These are phyloP conservation scores for Candida boidinii DNA, from an alignment of 805 yeast genomes.

Conservation along the genomic window DNA sequence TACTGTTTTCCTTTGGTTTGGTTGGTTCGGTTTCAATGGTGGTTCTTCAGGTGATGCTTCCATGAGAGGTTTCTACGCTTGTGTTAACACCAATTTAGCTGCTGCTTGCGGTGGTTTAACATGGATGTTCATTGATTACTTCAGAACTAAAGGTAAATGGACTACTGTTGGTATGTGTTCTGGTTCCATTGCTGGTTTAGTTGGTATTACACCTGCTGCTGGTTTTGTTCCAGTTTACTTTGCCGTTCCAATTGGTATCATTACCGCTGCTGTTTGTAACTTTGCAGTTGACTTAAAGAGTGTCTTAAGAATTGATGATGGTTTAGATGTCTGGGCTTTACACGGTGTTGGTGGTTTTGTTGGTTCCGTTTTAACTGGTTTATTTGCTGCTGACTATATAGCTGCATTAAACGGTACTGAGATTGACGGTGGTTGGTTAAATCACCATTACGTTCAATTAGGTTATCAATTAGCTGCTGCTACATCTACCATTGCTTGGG, in stretches of 20 bases:
- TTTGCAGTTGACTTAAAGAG: conserved; percentile 76
- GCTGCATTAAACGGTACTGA: conserved; percentile 62
- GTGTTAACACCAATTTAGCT: conserved; percentile 87
- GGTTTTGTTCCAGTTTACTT: conserved; percentile 93
- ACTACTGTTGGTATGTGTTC: conserved; percentile 91
- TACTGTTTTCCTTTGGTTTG: conserved; percentile 93
- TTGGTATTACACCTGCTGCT: conserved; percentile 95
- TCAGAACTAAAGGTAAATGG: conserved; percentile 83
- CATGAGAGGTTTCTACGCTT: conserved; percentile 91
- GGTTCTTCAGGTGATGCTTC: conserved; percentile 94
- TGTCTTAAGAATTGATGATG: conserved; percentile 75
- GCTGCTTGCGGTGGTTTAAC: conserved; percentile 90
- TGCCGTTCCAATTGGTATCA: conserved; percentile 73
- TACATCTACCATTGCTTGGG: conserved; percentile 63
- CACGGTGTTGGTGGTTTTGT: conserved; percentile 91
- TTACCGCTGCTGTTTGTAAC: conserved; percentile 74
- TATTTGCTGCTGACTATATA: conserved; percentile 87
- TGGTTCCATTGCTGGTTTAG: conserved; percentile 90
- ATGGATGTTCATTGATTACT: conserved; percentile 89
- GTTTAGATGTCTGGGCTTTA: conserved; percentile 87
- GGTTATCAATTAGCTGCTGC: conserved; percentile 85
- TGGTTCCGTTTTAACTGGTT: conserved; percentile 81
- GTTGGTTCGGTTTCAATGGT: conserved; percentile 99
- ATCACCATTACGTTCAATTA: conserved; percentile 73
- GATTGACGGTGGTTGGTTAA: conserved; percentile 82